Percentiles rank a stretch among this genome's conserved stretches.
Conservation (phyloP, 768 basidiomycete species). For the Tricholoma furcatifolium region DNA sequence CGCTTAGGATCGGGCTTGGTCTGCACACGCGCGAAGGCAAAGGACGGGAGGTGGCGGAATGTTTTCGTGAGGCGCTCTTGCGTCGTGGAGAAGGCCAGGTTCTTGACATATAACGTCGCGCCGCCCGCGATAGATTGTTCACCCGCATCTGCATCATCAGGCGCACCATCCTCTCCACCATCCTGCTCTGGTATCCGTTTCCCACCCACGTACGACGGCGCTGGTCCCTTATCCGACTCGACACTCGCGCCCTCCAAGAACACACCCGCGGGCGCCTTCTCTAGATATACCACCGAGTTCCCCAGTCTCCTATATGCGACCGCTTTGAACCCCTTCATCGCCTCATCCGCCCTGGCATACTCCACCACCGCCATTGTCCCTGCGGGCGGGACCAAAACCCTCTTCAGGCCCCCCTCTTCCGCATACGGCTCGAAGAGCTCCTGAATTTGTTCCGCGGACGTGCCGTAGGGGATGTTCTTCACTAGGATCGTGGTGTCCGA, state of each 20-base stretch:
- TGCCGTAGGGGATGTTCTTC: constrained; percentile 96
- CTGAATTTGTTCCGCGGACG: constrained; percentile 69
- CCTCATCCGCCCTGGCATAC: constrained; percentile 64
- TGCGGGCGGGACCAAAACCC: constrained; percentile 36
- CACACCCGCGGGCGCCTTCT: constrained; percentile 87
- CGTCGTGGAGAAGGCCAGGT: constrained; percentile 90
- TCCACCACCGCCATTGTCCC: constrained; percentile 91
- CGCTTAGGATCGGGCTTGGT: constrained; percentile 87
- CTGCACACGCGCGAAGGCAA: constrained; percentile 86
- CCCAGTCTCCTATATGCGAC: constrained; percentile 88
- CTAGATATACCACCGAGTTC: constrained; percentile 88
- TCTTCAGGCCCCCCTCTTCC: constrained; percentile 64
- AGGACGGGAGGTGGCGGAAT: constrained; percentile 75
- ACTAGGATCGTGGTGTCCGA: constrained; percentile 87
- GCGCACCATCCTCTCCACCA: constrained; percentile 20
- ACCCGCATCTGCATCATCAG: constrained; percentile 30
- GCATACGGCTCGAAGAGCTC: constrained; percentile 76
- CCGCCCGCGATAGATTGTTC: constrained; percentile 56
- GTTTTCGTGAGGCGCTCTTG: constrained; percentile 65
- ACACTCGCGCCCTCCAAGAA: constrained; percentile 50
- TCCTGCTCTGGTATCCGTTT: constrained; percentile 47
- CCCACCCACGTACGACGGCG: constrained; percentile 19
- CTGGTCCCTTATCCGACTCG: constrained; percentile 10
- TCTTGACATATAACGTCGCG: constrained; percentile 92
- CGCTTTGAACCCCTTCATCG: constrained; percentile 46